A percentile compares a stretch with the other conserved stretches of the same genome.
Conservation (phyloP, 495 filamentous ascomycete genomes). For the Penicilliopsis zonata region DNA sequence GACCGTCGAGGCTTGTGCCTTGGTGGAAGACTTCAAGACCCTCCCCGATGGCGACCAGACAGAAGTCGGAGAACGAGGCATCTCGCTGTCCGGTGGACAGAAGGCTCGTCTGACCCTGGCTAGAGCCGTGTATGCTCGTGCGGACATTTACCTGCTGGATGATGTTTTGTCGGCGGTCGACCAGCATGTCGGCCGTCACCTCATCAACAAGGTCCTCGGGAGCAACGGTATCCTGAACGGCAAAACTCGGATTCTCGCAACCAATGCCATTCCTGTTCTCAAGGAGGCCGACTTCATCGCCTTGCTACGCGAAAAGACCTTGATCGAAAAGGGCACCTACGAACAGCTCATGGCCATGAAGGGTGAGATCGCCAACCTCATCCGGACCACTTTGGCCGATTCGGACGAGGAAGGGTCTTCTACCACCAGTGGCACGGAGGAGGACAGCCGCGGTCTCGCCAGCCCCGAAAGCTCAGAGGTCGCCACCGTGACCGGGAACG, state of each 20-base stretch:
- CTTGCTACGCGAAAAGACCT: slow-evolving; percentile 68
- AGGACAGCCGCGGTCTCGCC: slow-evolving; percentile 30
- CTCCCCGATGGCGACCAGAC: slow-evolving; percentile 95
- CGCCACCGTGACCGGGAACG: slow-evolving; percentile 37
- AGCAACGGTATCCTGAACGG: slow-evolving; percentile 65
- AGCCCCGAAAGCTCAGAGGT: slow-evolving; percentile 42
- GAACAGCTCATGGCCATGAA: slow-evolving; percentile 87
- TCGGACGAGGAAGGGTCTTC: slow-evolving; percentile 48
- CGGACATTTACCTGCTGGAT: slow-evolving; percentile 94
- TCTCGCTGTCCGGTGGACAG: slow-evolving; percentile 93
- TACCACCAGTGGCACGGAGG: slow-evolving; percentile 40
- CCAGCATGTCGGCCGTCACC: slow-evolving; percentile 89
- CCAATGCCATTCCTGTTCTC: slow-evolving; percentile 90
- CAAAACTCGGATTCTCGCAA: slow-evolving; percentile 90
- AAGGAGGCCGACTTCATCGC: slow-evolving; percentile 78
- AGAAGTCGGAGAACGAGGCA: slow-evolving; percentile 92
- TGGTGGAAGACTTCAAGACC: slow-evolving; percentile 81
- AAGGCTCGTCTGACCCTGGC: slow-evolving; percentile 93
- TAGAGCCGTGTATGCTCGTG: slow-evolving; percentile 89
- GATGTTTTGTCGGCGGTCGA: slow-evolving; percentile 94
- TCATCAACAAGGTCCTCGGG: slow-evolving; percentile 89
- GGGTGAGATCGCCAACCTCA: slow-evolving; percentile 74
- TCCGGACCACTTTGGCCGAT: slow-evolving; percentile 62
- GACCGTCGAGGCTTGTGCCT: slow-evolving; percentile 86
- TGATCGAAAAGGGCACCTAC: slow-evolving; percentile 82